phyloP scores from a whole-genome alignment of 148 eudicot species.

The Pouteria glomerata region DNA sequence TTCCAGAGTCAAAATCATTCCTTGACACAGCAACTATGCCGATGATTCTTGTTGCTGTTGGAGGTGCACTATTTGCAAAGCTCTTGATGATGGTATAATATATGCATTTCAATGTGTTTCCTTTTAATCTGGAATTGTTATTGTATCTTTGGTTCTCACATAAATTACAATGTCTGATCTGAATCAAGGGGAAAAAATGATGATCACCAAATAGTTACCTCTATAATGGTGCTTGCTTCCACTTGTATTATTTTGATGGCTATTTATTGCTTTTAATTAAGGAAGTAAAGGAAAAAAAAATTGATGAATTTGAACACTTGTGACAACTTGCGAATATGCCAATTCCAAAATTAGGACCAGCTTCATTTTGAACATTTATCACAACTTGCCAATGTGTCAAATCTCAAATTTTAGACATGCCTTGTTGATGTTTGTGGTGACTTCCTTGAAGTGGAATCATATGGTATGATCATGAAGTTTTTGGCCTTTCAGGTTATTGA shows the following conservation, averaged over 20 bases:
- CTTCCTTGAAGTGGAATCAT: not conserved
- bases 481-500: not conserved
- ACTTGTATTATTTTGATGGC: not conserved
- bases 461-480: not conserved
- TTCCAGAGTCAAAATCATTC: slow-evolving; percentile 57
- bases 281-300: not conserved
- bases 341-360: not conserved
- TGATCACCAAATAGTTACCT: too few relatives aligned
- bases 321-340: not conserved
- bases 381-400: not conserved
- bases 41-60: slow-evolving; percentile 68
- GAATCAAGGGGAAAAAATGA: too few relatives aligned
- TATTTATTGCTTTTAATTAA: not conserved
- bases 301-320: not conserved
- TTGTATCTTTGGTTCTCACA: not conserved
- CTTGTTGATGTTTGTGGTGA: not conserved
- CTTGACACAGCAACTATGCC: slow-evolving; percentile 84
- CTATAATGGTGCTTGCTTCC: too few relatives aligned
- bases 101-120: not conserved
- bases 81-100: slow-evolving; percentile 74
- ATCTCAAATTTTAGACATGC: not conserved
- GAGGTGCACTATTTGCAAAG: slow-evolving; percentile 77
- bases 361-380: too few relatives aligned
- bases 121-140: not conserved
- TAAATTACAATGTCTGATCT: not conserved